Base-by-base conservation (phyloP, 805 yeast genomes). In the Metschnikowia arizonensis region DNA sequence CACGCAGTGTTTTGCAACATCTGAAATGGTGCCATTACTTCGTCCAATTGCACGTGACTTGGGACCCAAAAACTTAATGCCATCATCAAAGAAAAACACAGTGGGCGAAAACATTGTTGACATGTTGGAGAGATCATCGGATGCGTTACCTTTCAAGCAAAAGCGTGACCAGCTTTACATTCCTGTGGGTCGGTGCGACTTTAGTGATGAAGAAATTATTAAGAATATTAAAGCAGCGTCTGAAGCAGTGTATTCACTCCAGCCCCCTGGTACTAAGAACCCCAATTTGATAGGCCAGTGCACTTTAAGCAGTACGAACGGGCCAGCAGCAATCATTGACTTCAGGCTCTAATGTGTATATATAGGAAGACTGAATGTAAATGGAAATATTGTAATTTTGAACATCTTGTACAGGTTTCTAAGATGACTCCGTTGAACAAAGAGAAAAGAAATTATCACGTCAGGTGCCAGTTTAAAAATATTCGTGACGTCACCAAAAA, bases 21-120 rank as follows among this genome's bases (percentile, higher is more conserved):
- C 96, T 1, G 96, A 87, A 30, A 79, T 88, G 47, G 77, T 77
- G 18, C 64, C 77, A n/a, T 73, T 75, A 21, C 71, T 93, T 52
- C 76, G 75, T 50, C 73, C 78, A 46, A 69, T 88, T 18, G 96
- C 93, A n/a, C 79, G 89, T 58, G 69, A 77, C 9, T 74, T 93
- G 55, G 98, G 98, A 47, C 95, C 96, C 26, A 81, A 75, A 58
- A 96, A 95, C 19, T 74, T 93, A 55, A 83, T 90, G 86, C 98
- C 99, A 38, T 76, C 78, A 35, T 82, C 78, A 11, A 89, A 88
- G 68, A 85, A 82, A 60, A 96, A 96, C 14, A 89, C 97, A 1
- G 93, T 91, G 7, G 69, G 84, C 1, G 77, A 78, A n/a, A 80
- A 88, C 56, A 67, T 88, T 25, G 69, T 68, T 17, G 62, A 63